Evolutionary conservation across 169 alveolate species (phyloP).

Genomic region (Plasmodium coatneyi): DNA sequence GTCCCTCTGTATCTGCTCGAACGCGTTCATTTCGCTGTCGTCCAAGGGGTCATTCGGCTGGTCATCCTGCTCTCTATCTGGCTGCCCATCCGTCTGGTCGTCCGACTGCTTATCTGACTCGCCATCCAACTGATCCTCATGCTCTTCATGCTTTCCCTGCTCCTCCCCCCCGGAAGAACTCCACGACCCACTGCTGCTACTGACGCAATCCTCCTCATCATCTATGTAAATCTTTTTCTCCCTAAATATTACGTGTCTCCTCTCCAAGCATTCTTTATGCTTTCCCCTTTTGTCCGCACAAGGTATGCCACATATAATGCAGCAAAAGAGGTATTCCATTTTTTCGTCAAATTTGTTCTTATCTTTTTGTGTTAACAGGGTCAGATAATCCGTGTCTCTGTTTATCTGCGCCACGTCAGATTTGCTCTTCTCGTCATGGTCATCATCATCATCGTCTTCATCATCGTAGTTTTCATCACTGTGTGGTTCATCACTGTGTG

Average conservation of each 20-base stretch:
- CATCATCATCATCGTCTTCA: neutral
- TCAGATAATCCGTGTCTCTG: neutral
- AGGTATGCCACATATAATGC: conserved; percentile 48
- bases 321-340: conserved; percentile 37
- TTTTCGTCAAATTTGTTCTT: conserved; percentile 3
- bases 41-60: neutral
- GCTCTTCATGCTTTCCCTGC: neutral
- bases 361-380: neutral
- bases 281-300: neutral
- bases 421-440: neutral
- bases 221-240: conserved; percentile 37
- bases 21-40: conserved; percentile 38
- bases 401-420: too few relatives aligned
- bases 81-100: neutral
- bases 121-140: neutral
- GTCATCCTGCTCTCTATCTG: neutral
- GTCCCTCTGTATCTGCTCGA: conserved; percentile 45
- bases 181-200: conserved; percentile 25
- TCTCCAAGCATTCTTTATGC: conserved; percentile 9
- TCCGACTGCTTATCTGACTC: neutral
- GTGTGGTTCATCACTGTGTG: too few relatives aligned
- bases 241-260: conserved; percentile 6
- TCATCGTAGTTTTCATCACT: too few relatives aligned
- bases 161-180: neutral
- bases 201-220: conserved; percentile 51